Evolutionary conservation across 83 land plant species (phyloP), one percentile per base, ranked within the genome.

Genomic region (Picea mariana): DNA sequence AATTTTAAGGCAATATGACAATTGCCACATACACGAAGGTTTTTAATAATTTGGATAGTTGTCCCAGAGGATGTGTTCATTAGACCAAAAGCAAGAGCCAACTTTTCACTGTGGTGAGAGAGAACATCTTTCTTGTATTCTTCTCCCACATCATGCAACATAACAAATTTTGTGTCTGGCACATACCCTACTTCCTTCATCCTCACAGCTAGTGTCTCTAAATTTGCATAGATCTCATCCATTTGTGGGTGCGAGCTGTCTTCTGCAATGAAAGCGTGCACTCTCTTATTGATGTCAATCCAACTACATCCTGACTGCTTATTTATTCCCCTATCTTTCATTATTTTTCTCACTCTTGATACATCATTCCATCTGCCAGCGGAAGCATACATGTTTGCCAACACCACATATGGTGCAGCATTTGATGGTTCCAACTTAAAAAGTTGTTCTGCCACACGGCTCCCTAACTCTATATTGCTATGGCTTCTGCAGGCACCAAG

Each of bases 401-500:
- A 61, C 6, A 80, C 61, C 6, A 87, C 79, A 65, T 87, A 87
- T 38, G 69, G 77, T 27, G 72, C 84, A 3, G 87, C 79, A 61
- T 75, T 84, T 8, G 75, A 75, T 31, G 89, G 89, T 68, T 87
- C 87, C 58, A 87, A 76, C 60, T 85, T 82, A 23, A 85, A 77
- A 42, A 87, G 78, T 18, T 61, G 60, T 17, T 67, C 34, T 31
- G 84, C 84, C 7, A 86, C 80, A 80, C 20, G 73, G 31, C 38
- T 80, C 65, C 78, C 82, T n/a, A 84, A 59, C 67, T 87, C 84
- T 9, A 68, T 68, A 72, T 87, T 81, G 27, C 62, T 76, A 38
- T 84, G 79, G 5, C 77, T 81, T 62, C 83, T 87, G 49, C 88
- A 88, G 12, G 88, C 90, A 12, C 82, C 63, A 20, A 88, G 88